A percentile compares a stretch with the other conserved stretches of the same genome.
These are phyloP conservation scores for Xylaria grammica DNA, from an alignment of 495 filamentous ascomycete species.

Conservation along the genomic window DNA sequence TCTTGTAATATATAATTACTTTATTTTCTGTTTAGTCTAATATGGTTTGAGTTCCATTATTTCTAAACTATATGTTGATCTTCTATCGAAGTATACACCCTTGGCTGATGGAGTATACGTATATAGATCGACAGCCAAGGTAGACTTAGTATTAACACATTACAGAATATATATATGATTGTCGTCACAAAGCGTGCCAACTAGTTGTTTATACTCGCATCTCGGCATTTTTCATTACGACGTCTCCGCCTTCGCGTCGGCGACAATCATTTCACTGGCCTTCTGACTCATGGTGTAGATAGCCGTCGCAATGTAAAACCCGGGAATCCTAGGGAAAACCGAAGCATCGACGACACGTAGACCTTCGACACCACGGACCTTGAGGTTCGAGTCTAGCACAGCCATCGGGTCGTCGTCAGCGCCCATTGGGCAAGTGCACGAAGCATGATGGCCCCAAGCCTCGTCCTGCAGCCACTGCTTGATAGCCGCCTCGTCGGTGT, in stretches of 20 bases:
- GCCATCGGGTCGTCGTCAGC: slow-evolving; percentile 49
- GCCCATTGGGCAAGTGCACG: slow-evolving; percentile 55
- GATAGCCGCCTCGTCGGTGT: slow-evolving; percentile 36
- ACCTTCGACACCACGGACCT: slow-evolving; percentile 52
- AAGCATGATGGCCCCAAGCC: slow-evolving; percentile 59
- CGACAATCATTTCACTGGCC: slow-evolving; percentile 59
- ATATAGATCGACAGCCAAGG: not conserved
- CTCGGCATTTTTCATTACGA: not conserved
- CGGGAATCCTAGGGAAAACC: slow-evolving; percentile 62
- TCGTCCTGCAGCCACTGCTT: slow-evolving; percentile 47
- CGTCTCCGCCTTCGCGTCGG: not conserved
- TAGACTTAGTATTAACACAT: not conserved
- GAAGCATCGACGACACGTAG: slow-evolving; percentile 59
- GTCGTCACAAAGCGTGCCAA: not conserved
- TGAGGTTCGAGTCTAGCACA: slow-evolving; percentile 54
- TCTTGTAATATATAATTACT: too few species aligned
- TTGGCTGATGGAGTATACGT: not conserved
- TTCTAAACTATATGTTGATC: not conserved
- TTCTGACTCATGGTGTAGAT: slow-evolving; percentile 68
- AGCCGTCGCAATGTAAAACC: slow-evolving; percentile 57
- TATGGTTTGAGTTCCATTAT: too few species aligned
- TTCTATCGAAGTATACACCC: not conserved
- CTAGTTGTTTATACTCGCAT: not conserved
- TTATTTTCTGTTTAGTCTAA: too few species aligned
- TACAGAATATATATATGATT: not conserved